phyloP scores from a whole-genome alignment of 192 early-diverging fungal genomes.

The Backusella macrospora region DNA sequence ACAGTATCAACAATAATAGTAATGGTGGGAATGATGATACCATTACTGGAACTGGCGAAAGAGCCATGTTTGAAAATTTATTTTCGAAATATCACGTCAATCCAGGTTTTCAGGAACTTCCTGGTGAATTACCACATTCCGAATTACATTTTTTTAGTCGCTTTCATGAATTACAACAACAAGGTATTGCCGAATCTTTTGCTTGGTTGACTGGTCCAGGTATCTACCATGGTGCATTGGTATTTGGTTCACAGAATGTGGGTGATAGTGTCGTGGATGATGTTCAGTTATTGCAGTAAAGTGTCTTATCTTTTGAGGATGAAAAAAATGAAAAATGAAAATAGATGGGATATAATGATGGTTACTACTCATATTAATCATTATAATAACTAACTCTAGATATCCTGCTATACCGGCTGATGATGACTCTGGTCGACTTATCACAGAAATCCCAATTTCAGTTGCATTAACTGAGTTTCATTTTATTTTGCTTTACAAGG shows the following conservation, averaged over 20 bases:
- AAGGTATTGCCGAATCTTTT: constrained; percentile 75
- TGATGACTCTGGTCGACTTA: constrained; percentile 30
- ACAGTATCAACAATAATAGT: too few species aligned
- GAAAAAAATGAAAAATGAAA: too few species aligned
- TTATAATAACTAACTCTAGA: constrained; percentile 21
- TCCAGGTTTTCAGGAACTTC: constrained; percentile 66
- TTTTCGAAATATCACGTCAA: constrained; percentile 71
- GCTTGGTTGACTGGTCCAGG: constrained; percentile 92
- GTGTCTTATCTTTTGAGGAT: background rate
- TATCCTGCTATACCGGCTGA: constrained; percentile 55
- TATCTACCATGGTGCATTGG: constrained; percentile 83
- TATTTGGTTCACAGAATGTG: constrained; percentile 70
- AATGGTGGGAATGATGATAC: constrained; percentile 28
- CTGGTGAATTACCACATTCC: constrained; percentile 56
- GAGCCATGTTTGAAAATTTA: constrained; percentile 75
- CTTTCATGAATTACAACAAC: constrained; percentile 67
- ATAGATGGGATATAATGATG: background rate
- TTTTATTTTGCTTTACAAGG: constrained; percentile 81
- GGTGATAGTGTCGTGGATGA: constrained; percentile 84
- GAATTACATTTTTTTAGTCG: constrained; percentile 72
- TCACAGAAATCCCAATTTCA: constrained; percentile 66
- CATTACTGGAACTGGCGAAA: constrained; percentile 50
- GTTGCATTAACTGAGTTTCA: constrained; percentile 90
- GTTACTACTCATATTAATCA: background rate
- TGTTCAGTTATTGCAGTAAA: constrained; percentile 81